Conservation (phyloP, 1,139 yeast genomes). For the Sugiyamaella pinicola region DNA sequence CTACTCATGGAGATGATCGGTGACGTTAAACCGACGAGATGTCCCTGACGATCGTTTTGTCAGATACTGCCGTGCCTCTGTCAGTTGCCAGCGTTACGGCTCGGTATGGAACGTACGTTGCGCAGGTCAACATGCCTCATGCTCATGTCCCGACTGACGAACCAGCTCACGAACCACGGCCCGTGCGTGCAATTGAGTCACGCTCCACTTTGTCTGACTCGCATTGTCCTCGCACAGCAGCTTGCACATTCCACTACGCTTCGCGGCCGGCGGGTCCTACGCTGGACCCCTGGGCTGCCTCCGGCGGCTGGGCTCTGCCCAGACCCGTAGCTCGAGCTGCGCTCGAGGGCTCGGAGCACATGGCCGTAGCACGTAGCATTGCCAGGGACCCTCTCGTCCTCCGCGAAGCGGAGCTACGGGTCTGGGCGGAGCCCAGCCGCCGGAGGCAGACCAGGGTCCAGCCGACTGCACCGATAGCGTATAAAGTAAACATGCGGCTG, state of each 20-base stretch:
- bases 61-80: not conserved
- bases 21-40: not conserved
- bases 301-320: too few relatives aligned
- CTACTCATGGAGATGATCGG: not conserved
- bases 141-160: not conserved
- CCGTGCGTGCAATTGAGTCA: too few relatives aligned
- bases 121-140: not conserved
- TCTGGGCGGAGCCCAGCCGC: conserved; percentile 5
- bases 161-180: too few relatives aligned
- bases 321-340: too few relatives aligned
- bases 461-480: not conserved
- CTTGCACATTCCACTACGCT: too few relatives aligned
- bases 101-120: not conserved
- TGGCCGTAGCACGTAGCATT: too few relatives aligned
- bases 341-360: too few relatives aligned
- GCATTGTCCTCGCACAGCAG: too few relatives aligned
- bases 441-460: not conserved
- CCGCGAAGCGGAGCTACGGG: conserved; percentile 5
- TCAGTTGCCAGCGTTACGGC: not conserved
- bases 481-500: not conserved
- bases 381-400: too few relatives aligned
- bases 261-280: not conserved
- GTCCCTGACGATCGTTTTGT: conserved; percentile 1
- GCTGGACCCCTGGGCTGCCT: not conserved
- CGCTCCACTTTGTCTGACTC: too few relatives aligned